Conservation (phyloP, 164 flowering plant genomes). For the Stephania yunnanensis region DNA sequence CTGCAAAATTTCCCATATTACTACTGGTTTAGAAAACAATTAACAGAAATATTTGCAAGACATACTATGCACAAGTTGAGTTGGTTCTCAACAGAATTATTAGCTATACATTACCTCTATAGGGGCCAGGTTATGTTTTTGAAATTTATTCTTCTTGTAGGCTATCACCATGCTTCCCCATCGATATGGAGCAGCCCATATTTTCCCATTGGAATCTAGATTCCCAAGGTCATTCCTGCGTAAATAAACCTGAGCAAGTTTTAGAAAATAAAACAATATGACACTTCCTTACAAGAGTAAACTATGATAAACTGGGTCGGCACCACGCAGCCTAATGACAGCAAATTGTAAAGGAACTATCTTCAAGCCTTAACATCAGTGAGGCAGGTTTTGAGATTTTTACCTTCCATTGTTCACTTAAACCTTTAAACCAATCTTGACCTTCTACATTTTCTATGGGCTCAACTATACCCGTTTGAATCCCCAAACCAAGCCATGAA, state of each 20-base stretch:
- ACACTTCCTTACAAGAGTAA: neutral
- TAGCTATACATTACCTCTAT: slow-evolving; percentile 48
- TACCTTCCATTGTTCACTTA: slow-evolving; percentile 89
- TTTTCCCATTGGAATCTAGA: slow-evolving; percentile 58
- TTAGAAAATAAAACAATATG: slow-evolving; percentile 18
- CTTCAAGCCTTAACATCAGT: too few species aligned
- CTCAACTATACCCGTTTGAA: slow-evolving; percentile 58
- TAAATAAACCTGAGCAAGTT: slow-evolving; percentile 60
- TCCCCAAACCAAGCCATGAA: slow-evolving; percentile 75
- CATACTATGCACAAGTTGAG: too few species aligned
- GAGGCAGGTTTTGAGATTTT: neutral
- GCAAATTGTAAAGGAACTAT: too few species aligned
- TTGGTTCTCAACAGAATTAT: neutral
- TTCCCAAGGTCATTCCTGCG: slow-evolving; percentile 72
- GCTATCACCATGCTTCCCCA: slow-evolving; percentile 98
- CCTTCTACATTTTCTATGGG: slow-evolving; percentile 58
- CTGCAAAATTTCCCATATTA: slow-evolving; percentile 33
- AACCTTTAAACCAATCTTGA: slow-evolving; percentile 66
- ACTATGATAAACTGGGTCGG: neutral
- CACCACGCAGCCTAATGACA: too few species aligned
- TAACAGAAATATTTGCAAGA: neutral
- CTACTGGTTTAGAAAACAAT: neutral
- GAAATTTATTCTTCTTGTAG: slow-evolving; percentile 77
- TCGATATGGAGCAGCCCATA: slow-evolving; percentile 92
- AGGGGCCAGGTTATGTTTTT: slow-evolving; percentile 63